Base-by-base conservation (phyloP, 1,284 basidiomycete genomes). In the Pterulicium gracile region DNA sequence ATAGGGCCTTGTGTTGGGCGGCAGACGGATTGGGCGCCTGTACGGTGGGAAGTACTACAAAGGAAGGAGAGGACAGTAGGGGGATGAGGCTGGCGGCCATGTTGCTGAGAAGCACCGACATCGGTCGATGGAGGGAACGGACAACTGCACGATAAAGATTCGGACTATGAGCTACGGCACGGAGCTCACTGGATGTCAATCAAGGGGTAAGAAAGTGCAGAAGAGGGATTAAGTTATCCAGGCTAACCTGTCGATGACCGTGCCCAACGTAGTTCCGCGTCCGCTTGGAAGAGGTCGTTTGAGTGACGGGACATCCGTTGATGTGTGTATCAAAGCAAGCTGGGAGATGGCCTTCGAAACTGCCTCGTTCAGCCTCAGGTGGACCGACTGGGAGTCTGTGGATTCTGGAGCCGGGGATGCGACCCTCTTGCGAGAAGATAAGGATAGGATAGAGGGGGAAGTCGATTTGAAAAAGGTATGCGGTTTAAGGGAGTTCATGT, bases 281-380 rank as follows among this genome's bases (percentile, higher is more conserved):
- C 82, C 85, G 24, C 68, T 50, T 14, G 86, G 84, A 50, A 88
- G 74, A 18, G 82, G 79, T 18, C 77, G 74, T 55, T 73, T 79
- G 21, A 84, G 83, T 43, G 65, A 63, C 14, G 84, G 58, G 32
- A 71, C 60, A 49, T 86, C 82, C 47, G 61, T 61, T 3, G 67
- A 60, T 43, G 61, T 55, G 19, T 68, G 66, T 19, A 77, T 67
- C 7, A 77, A 77, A 1, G 68, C 58, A 13, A 84, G 81, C 52
- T 81, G 78, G 12, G 74, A 69, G 36, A 88, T 66, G 1, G 83
- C 80, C 62, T 77, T 85, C 41, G 82, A 79, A n/a, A 85, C 81
- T 0, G 81, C 84, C 60, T 89, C 86, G 56, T 79, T 86, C 35
- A 89, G 67, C 58, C 81, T 86, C 47, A 88, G 68, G 53, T 77